Evolutionary conservation across 2,329 filamentous ascomycete species (phyloP).

Genomic region (Lomentospora prolificans): DNA sequence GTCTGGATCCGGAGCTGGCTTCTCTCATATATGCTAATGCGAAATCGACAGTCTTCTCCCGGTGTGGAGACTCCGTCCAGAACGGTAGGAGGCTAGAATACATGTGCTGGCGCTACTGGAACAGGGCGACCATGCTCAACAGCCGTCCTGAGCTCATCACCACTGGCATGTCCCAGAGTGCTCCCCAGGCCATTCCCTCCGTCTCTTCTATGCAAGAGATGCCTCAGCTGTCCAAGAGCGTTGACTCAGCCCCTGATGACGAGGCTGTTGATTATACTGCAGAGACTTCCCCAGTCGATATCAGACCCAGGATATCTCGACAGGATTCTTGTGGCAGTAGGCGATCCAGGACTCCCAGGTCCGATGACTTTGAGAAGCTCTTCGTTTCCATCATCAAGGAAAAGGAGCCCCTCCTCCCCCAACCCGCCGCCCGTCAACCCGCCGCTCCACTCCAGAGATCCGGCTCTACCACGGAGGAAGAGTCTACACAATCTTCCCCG

Average conservation of each 20-base stretch:
- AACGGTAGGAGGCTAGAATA: slow-evolving; percentile 90
- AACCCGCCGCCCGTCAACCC: slow-evolving; percentile 21
- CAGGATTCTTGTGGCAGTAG: slow-evolving; percentile 62
- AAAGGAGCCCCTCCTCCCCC: slow-evolving; percentile 53
- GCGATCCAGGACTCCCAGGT: slow-evolving; percentile 74
- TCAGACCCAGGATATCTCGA: slow-evolving; percentile 58
- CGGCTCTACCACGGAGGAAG: slow-evolving; percentile 33
- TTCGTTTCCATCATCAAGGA: slow-evolving; percentile 87
- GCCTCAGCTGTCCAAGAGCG: slow-evolving; percentile 66
- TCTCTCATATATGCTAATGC: neutral
- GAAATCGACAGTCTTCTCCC: slow-evolving; percentile 64
- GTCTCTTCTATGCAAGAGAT: slow-evolving; percentile 39
- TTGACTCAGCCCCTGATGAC: slow-evolving; percentile 58
- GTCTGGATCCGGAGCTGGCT: neutral
- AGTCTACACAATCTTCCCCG: slow-evolving; percentile 35
- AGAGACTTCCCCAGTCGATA: slow-evolving; percentile 46
- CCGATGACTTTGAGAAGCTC: slow-evolving; percentile 86
- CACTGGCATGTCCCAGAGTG: slow-evolving; percentile 27
- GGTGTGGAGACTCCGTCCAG: slow-evolving; percentile 87
- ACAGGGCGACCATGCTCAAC: slow-evolving; percentile 84
- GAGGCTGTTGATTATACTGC: slow-evolving; percentile 50
- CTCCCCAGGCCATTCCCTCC: slow-evolving; percentile 39
- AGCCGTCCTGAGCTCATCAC: slow-evolving; percentile 47
- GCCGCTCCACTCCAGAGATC: slow-evolving; percentile 28
- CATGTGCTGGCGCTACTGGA: slow-evolving; percentile 92